A percentile compares a stretch with the other conserved stretches of the same genome.
These are phyloP conservation scores for Erysimum pusillum DNA, from an alignment of 441 rosid species.

Conservation along the genomic window DNA sequence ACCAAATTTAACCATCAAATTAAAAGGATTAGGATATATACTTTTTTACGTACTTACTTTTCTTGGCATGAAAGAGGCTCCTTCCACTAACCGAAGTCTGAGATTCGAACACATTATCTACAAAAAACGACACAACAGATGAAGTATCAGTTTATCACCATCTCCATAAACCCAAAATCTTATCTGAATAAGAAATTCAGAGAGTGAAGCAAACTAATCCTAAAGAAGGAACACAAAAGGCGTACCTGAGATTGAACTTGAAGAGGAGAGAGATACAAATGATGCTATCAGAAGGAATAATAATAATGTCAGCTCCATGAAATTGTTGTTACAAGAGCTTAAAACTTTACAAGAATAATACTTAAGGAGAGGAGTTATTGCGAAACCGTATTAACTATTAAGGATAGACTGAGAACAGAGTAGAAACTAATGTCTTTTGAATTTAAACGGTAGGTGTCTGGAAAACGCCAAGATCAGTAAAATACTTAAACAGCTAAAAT, in stretches of 20 bases:
- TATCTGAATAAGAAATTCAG: too few relatives aligned
- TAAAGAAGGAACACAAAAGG: background rate
- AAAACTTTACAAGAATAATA: background rate
- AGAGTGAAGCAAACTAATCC: background rate
- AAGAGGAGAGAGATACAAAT: slow-evolving; percentile 18
- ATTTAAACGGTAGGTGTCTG: slow-evolving; percentile 11
- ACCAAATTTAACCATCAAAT: slow-evolving; percentile 2
- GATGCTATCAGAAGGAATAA: slow-evolving; percentile 15
- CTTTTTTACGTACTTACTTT: slow-evolving; percentile 26
- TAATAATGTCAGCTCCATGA: slow-evolving; percentile 33
- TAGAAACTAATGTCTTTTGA: slow-evolving; percentile 7
- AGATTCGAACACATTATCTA: slow-evolving; percentile 32
- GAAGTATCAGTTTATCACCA: too few relatives aligned
- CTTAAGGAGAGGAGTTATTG: background rate
- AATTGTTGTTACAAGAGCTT: background rate
- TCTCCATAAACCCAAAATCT: too few relatives aligned
- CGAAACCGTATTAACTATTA: background rate
- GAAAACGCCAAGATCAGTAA: slow-evolving; percentile 1
- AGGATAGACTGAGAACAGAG: background rate
- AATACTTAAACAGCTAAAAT: background rate
- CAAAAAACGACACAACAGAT: background rate
- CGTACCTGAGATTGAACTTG: slow-evolving; percentile 24
- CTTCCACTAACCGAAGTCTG: slow-evolving; percentile 22
- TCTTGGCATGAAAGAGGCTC: slow-evolving; percentile 41
- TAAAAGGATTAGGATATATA: background rate